phyloP scores from a whole-genome alignment of 2,329 filamentous ascomycete species.

The Tolypocladium ovalisporum region DNA sequence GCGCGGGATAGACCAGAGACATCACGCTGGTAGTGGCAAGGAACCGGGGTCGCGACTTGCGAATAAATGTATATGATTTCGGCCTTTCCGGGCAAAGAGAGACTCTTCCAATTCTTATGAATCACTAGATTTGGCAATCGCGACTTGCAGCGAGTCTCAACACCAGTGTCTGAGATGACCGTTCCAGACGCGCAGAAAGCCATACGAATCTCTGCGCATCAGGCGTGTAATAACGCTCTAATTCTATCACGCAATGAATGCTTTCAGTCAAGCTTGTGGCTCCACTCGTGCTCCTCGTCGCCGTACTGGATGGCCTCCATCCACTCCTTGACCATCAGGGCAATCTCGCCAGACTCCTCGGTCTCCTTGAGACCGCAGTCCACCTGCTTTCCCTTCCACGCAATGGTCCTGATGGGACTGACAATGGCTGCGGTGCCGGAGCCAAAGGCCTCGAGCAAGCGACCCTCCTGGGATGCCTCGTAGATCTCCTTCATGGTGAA shows the following conservation, averaged over 20 bases:
- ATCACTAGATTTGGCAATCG: slow-evolving; percentile 16
- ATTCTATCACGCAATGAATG: neutral
- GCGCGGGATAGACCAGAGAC: slow-evolving; percentile 1
- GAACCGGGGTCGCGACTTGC: neutral
- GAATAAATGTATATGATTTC: slow-evolving; percentile 20
- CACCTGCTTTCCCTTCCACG: slow-evolving; percentile 73
- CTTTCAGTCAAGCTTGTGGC: slow-evolving; percentile 37
- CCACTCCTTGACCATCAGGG: slow-evolving; percentile 86
- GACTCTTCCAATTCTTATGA: slow-evolving; percentile 17
- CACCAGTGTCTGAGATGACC: neutral
- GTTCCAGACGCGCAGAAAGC: neutral
- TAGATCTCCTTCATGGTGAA: slow-evolving; percentile 82
- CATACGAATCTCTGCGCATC: neutral
- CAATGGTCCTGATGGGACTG: slow-evolving; percentile 78
- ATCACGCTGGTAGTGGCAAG: neutral
- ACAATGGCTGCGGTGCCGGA: slow-evolving; percentile 91
- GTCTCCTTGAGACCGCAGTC: slow-evolving; percentile 71
- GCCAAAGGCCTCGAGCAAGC: slow-evolving; percentile 87
- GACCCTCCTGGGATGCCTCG: slow-evolving; percentile 71
- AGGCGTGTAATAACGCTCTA: neutral
- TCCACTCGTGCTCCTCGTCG: slow-evolving; percentile 87
- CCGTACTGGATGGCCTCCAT: slow-evolving; percentile 94
- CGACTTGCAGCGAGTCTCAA: neutral
- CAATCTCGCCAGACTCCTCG: slow-evolving; percentile 81
- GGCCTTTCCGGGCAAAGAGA: slow-evolving; percentile 13